Evolutionary conservation across 306 rosid species (phyloP).

Genomic region (Cucurbita argyrosperma): DNA sequence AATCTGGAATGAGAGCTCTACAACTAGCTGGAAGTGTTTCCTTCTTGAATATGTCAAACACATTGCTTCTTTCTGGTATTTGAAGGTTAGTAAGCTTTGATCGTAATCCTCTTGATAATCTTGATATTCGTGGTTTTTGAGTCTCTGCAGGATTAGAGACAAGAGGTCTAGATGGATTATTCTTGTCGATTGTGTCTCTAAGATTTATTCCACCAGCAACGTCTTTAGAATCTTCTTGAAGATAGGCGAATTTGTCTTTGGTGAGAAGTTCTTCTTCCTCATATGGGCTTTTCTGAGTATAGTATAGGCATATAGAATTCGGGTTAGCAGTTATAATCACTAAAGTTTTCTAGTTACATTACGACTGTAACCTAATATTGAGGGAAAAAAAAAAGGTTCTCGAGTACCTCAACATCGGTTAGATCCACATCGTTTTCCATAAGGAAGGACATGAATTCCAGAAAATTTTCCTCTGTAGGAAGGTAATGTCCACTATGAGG

Average conservation of each 20-base stretch:
- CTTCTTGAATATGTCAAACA: conserved; percentile 13
- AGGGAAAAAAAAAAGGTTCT: background rate
- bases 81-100: conserved; percentile 41
- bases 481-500: conserved; percentile 94
- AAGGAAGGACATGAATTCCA: conserved; percentile 51
- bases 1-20: conserved; percentile 8
- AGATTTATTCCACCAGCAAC: conserved; percentile 3
- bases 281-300: conserved; percentile 39
- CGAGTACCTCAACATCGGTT: conserved; percentile 48
- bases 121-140: conserved; percentile 19
- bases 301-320: background rate
- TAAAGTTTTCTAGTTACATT: background rate
- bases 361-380: background rate
- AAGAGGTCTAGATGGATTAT: conserved; percentile 12
- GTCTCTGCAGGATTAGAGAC: conserved; percentile 15
- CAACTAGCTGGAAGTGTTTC: conserved; percentile 9
- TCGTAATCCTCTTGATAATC: conserved; percentile 28
- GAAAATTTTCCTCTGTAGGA: conserved; percentile 75
- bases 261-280: conserved; percentile 27
- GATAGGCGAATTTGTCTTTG: conserved; percentile 5
- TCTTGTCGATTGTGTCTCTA: conserved; percentile 12
- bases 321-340: background rate
- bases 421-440: conserved; percentile 48
- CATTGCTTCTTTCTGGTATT: conserved; percentile 30
- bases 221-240: conserved; percentile 4